Base-by-base conservation (phyloP, 257 asterid species). In the Solanum phureja region DNA sequence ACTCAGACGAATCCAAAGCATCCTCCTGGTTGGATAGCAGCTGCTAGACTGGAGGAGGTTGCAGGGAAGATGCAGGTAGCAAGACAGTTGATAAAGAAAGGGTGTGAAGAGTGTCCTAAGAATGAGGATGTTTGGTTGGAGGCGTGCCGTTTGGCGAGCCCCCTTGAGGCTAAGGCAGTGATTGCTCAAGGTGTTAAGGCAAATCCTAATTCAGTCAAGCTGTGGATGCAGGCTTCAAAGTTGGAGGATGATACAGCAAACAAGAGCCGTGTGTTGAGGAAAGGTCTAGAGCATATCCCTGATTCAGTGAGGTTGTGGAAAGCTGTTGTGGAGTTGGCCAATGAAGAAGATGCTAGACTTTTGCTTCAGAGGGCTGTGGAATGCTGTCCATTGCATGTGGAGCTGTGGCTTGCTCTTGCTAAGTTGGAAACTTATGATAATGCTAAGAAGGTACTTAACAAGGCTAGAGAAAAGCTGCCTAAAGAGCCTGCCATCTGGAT, bases 1-100 rank as follows among this genome's bases (percentile, higher is more conserved):
- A 95, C 94, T 18, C 98, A 93, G 89, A 94, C 98, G 5, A 96
- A 96, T 87, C 98, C 98, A 0, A 96, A 94, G 92, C 98, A 96
- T 88, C 97, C 98, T 2, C 97, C 96, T 19, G 99, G 99, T 86
- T 96, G 99, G 99, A 95, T 96, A 83, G 99, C 98, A 0, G 98
- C 99, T 4, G 98, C 99, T 35, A 94, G 99, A 93, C 87, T 96
- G 91, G 99, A 96, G 91, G 99, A 96, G 94, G 97, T 94, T 85
- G 99, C 98, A 0, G 98, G 99, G 87, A 96, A 94, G 94, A 71
- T 90, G 86, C 96, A 90, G 87, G 96, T 88, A 24, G 98, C 99
- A 7, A 93, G 94, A 86, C 92, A 93, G 76, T 91, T 96, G 91
- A 94, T 96, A 27, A 92, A 86, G 89, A 94, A 86, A 86, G 98